Percentiles rank a stretch among this genome's conserved stretches.
Evolutionary conservation across 495 filamentous ascomycete species (phyloP).

Genomic region (Hypoxylon rickii): DNA sequence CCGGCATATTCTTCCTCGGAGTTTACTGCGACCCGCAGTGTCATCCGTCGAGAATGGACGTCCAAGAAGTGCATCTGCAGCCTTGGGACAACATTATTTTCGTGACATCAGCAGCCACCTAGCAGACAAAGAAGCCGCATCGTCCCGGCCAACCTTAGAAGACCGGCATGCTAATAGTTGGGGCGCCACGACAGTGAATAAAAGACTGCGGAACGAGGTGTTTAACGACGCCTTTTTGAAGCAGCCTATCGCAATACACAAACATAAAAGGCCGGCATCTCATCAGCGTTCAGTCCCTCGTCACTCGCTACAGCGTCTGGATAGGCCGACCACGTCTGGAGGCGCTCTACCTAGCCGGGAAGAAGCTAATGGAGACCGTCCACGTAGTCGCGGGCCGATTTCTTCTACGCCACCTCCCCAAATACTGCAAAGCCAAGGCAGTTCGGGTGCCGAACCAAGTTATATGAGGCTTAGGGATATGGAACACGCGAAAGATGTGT

Average conservation of each 20-base stretch:
- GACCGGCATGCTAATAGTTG: slow-evolving; percentile 70
- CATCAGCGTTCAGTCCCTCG: slow-evolving; percentile 63
- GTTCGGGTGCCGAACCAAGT: slow-evolving; percentile 27
- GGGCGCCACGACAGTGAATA: slow-evolving; percentile 96
- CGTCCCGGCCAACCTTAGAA: slow-evolving; percentile 47
- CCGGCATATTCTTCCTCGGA: slow-evolving; percentile 89
- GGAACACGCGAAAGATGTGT: slow-evolving; percentile 49
- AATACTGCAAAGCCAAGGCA: slow-evolving; percentile 41
- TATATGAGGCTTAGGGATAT: slow-evolving; percentile 6
- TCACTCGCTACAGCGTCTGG: slow-evolving; percentile 44
- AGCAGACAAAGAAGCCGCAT: background rate
- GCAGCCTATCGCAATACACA: slow-evolving; percentile 67
- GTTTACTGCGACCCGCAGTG: slow-evolving; percentile 60
- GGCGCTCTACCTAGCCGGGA: slow-evolving; percentile 4
- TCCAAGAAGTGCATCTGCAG: slow-evolving; percentile 45
- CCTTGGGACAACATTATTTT: slow-evolving; percentile 22
- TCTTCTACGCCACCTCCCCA: slow-evolving; percentile 8
- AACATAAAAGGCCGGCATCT: slow-evolving; percentile 58
- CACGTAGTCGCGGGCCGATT: slow-evolving; percentile 7
- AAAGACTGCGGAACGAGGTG: slow-evolving; percentile 84
- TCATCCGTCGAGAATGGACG: slow-evolving; percentile 28
- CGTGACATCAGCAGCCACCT: slow-evolving; percentile 10
- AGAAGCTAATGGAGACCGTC: slow-evolving; percentile 1
- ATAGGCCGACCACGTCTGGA: slow-evolving; percentile 39
- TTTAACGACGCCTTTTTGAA: slow-evolving; percentile 92